Percentiles rank a stretch among this genome's conserved stretches.
Conservation (phyloP, 805 yeast species). For the Starmerella stigmatis region DNA sequence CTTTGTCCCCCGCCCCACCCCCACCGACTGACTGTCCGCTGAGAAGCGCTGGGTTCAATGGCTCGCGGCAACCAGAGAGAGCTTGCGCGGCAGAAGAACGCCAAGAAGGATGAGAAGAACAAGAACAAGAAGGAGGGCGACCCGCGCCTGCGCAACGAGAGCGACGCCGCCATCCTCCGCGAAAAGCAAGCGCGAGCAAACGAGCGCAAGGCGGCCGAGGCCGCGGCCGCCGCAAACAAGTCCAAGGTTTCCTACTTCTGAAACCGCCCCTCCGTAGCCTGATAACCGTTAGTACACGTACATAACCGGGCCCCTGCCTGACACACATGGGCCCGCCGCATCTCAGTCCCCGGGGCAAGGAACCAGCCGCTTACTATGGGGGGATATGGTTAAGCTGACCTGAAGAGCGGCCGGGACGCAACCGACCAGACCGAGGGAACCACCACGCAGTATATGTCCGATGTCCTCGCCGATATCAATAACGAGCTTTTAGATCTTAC, state of each 20-base stretch:
- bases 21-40: too few species aligned
- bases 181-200: constrained; percentile 75
- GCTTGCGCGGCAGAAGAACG: constrained; percentile 77
- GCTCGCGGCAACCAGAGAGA: constrained; percentile 97
- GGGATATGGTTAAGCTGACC: too few species aligned
- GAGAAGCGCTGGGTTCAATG: constrained; percentile 43
- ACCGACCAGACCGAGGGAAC: too few species aligned
- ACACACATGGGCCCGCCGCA: background rate
- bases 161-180: constrained; percentile 83
- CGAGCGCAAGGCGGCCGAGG: constrained; percentile 27
- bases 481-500: background rate
- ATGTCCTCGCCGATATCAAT: background rate
- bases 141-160: constrained; percentile 74
- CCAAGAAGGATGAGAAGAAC: constrained; percentile 62
- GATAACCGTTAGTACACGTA: too few species aligned
- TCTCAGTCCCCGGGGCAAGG: background rate
- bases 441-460: constrained; percentile 4
- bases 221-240: constrained; percentile 2
- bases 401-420: too few species aligned
- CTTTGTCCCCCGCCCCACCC: too few species aligned
- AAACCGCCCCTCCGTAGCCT: background rate
- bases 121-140: constrained; percentile 73
- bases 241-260: constrained; percentile 12
- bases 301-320: background rate
- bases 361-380: background rate